phyloP scores from a whole-genome alignment of 495 filamentous ascomycete species.

The Niebla homalea region DNA sequence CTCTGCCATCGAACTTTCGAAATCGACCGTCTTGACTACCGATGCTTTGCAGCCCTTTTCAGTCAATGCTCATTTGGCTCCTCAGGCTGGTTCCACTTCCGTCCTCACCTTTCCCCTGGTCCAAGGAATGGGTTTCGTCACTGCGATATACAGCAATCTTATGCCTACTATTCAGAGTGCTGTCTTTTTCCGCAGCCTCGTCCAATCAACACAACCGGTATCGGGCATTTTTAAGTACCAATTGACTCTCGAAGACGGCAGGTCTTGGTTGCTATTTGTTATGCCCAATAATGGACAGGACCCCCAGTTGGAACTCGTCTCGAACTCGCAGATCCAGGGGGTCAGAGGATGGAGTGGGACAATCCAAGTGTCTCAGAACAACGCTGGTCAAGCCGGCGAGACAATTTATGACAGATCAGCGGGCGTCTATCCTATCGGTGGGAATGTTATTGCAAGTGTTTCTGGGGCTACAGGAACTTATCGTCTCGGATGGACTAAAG shows the following conservation, averaged over 20 bases:
- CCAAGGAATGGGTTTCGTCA: constrained; percentile 84
- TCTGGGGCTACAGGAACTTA: constrained; percentile 53
- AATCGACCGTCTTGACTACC: constrained; percentile 44
- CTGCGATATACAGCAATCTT: constrained; percentile 57
- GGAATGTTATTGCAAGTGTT: constrained; percentile 48
- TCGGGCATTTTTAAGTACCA: constrained; percentile 66
- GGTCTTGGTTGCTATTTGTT: constrained; percentile 70
- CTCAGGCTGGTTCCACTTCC: constrained; percentile 35
- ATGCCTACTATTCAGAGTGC: constrained; percentile 62
- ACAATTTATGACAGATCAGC: constrained; percentile 57
- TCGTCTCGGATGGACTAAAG: constrained; percentile 53
- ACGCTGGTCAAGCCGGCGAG: constrained; percentile 46
- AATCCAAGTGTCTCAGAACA: constrained; percentile 71
- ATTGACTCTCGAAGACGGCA: constrained; percentile 54
- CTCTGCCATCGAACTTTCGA: constrained; percentile 59
- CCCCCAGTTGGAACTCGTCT: constrained; percentile 35
- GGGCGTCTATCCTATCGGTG: constrained; percentile 56
- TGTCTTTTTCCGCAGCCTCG: constrained; percentile 58
- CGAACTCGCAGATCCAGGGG: constrained; percentile 36
- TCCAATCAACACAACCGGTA: constrained; percentile 39
- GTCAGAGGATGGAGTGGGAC: constrained; percentile 47
- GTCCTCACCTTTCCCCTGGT: constrained; percentile 67
- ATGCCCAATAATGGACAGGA: constrained; percentile 34
- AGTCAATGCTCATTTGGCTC: constrained; percentile 52
- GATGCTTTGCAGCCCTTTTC: constrained; percentile 57